Evolutionary conservation across 2,329 filamentous ascomycete species (phyloP).

Genomic region (Periconia sp.): DNA sequence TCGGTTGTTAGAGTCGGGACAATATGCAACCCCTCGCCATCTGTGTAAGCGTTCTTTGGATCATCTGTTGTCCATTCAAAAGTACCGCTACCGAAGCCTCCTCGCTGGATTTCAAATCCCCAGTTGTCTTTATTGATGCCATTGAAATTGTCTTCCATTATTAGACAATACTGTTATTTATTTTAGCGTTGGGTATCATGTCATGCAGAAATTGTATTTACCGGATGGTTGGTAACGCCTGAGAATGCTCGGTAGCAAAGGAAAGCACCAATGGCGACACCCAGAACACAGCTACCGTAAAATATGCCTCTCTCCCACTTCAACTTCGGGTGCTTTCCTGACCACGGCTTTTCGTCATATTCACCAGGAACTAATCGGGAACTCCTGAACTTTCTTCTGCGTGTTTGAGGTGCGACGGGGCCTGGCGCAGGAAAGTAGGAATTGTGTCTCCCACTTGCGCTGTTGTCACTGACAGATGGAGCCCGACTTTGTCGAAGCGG

Average conservation of each 20-base stretch:
- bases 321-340: slow-evolving; percentile 19
- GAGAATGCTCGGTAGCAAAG: slow-evolving; percentile 24
- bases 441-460: slow-evolving; percentile 9
- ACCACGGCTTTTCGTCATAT: slow-evolving; percentile 27
- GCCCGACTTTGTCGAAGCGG: slow-evolving; percentile 22
- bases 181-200: slow-evolving; percentile 3
- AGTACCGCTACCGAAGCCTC: slow-evolving; percentile 68
- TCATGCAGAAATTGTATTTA: neutral
- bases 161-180: slow-evolving; percentile 17
- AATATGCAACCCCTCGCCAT: slow-evolving; percentile 70
- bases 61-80: slow-evolving; percentile 72
- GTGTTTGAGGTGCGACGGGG: slow-evolving; percentile 10
- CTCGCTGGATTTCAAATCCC: slow-evolving; percentile 72
- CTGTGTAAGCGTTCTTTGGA: slow-evolving; percentile 72
- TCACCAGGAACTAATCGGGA: slow-evolving; percentile 19
- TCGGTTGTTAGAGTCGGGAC: slow-evolving; percentile 68
- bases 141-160: slow-evolving; percentile 60
- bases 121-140: slow-evolving; percentile 63
- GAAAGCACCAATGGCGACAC: slow-evolving; percentile 21
- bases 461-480: slow-evolving; percentile 17
- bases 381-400: slow-evolving; percentile 23
- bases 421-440: slow-evolving; percentile 16
- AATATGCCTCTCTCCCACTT: slow-evolving; percentile 24
- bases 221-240: slow-evolving; percentile 20
- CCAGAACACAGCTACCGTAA: slow-evolving; percentile 20